These are phyloP conservation scores for Nicotiana rustica DNA, from an alignment of 305 asterid genomes.

Conservation along the genomic window DNA sequence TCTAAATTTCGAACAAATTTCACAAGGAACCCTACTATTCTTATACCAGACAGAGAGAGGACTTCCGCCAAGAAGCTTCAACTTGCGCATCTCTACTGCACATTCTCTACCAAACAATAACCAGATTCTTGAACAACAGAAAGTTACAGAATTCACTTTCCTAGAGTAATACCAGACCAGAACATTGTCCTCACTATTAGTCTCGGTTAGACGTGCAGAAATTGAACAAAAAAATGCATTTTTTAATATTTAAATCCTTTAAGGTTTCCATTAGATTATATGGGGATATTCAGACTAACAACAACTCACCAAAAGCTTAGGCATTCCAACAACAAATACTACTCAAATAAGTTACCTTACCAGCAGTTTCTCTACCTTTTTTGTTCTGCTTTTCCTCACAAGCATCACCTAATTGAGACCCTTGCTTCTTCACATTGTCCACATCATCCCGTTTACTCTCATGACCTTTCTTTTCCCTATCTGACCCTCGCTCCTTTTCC, in stretches of 20 bases:
- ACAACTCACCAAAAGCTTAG: neutral
- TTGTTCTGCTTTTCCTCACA: constrained; percentile 70
- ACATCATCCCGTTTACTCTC: constrained; percentile 64
- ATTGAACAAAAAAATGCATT: neutral
- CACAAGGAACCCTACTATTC: neutral
- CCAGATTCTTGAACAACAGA: constrained; percentile 17
- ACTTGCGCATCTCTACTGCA: neutral
- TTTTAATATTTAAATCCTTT: neutral
- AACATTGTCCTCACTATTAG: neutral
- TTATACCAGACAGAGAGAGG: neutral
- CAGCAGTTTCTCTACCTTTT: constrained; percentile 74
- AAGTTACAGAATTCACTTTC: neutral
- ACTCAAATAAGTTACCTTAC: constrained; percentile 66
- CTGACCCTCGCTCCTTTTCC: constrained; percentile 79
- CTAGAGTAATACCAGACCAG: neutral
- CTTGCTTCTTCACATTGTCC: constrained; percentile 66
- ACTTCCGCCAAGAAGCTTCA: neutral
- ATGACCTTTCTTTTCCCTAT: constrained; percentile 73
- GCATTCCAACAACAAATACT: constrained; percentile 39
- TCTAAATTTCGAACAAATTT: constrained; percentile 12
- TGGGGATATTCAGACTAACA: constrained; percentile 13
- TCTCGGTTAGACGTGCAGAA: neutral
- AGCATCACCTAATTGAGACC: constrained; percentile 53
- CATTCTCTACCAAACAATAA: neutral
- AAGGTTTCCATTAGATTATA: neutral